A percentile compares a stretch with the other conserved stretches of the same genome.
Evolutionary conservation across 306 rosid species (phyloP).

Genomic region (Prunus mume): DNA sequence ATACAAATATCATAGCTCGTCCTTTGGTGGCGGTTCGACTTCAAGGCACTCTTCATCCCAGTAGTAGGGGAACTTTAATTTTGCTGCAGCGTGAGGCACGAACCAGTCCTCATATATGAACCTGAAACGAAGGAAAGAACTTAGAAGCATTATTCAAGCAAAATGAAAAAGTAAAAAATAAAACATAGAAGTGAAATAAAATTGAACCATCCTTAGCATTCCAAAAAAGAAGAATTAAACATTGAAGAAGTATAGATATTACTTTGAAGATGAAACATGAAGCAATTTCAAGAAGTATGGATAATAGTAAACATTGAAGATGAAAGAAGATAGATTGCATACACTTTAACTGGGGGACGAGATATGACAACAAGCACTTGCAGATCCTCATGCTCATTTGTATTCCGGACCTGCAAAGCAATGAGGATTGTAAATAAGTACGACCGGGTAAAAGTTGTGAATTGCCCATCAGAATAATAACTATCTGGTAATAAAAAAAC

Average conservation of each 20-base stretch:
- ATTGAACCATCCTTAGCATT: not conserved
- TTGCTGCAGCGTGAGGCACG: conserved; percentile 91
- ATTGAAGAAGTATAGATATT: too few species aligned
- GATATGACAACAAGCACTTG: conserved; percentile 77
- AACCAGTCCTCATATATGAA: conserved; percentile 75
- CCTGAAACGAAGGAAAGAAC: conserved; percentile 42
- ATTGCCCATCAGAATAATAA: not conserved
- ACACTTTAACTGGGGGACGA: conserved; percentile 90
- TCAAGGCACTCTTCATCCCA: conserved; percentile 78
- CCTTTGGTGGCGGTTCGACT: conserved; percentile 46
- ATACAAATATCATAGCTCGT: conserved; percentile 44
- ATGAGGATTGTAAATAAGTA: conserved; percentile 19
- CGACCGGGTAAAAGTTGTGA: conserved; percentile 6
- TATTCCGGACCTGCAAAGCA: conserved; percentile 68
- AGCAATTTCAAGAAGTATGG: not conserved
- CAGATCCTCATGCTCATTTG: conserved; percentile 74
- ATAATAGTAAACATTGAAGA: conserved; percentile 15
- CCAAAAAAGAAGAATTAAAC: not conserved
- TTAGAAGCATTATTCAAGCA: not conserved
- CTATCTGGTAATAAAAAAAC: not conserved
- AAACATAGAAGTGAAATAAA: too few species aligned
- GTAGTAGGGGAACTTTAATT: conserved; percentile 63
- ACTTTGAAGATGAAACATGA: not conserved
- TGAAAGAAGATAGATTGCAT: conserved; percentile 34
- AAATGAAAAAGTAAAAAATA: not conserved